phyloP scores from a whole-genome alignment of 1,284 basidiomycete genomes.

The Schizopora paradoxa region DNA sequence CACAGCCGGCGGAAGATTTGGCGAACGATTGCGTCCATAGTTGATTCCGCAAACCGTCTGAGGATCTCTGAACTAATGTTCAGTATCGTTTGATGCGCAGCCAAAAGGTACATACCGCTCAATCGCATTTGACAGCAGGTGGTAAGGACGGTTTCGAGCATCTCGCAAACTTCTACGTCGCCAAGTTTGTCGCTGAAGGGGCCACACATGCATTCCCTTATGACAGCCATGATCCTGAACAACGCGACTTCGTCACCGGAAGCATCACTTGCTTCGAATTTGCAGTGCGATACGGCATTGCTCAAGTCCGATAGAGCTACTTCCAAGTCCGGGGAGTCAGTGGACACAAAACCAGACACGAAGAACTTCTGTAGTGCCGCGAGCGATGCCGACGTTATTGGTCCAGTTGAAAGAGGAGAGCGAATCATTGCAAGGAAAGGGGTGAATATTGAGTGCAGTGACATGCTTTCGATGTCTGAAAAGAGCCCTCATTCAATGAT shows the following conservation, averaged over 20 bases:
- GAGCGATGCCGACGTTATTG: constrained; percentile 88
- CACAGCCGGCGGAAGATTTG: constrained; percentile 76
- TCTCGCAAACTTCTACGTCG: constrained; percentile 95
- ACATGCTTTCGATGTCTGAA: constrained; percentile 54
- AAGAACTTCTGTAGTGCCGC: constrained; percentile 87
- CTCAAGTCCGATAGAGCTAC: constrained; percentile 80
- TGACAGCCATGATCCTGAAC: constrained; percentile 86
- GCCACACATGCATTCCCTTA: constrained; percentile 78
- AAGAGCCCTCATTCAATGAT: constrained; percentile 18
- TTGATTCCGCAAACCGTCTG: constrained; percentile 89
- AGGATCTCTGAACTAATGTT: constrained; percentile 71
- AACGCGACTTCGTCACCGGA: constrained; percentile 96
- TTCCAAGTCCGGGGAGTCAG: constrained; percentile 47
- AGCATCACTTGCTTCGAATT: constrained; percentile 95
- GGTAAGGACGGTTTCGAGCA: constrained; percentile 95
- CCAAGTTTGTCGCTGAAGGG: constrained; percentile 65
- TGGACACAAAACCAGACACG: constrained; percentile 66
- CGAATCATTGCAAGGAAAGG: constrained; percentile 94
- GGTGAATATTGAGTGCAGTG: constrained; percentile 60
- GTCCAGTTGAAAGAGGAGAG: constrained; percentile 89
- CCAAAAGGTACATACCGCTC: constrained; percentile 59
- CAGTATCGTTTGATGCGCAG: no score
- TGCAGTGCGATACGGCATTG: constrained; percentile 89
- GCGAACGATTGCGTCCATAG: constrained; percentile 85
- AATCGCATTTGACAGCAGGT: constrained; percentile 96